Conservation (phyloP, 73 alveolate species). For the Tetrahymena elliotti region DNA sequence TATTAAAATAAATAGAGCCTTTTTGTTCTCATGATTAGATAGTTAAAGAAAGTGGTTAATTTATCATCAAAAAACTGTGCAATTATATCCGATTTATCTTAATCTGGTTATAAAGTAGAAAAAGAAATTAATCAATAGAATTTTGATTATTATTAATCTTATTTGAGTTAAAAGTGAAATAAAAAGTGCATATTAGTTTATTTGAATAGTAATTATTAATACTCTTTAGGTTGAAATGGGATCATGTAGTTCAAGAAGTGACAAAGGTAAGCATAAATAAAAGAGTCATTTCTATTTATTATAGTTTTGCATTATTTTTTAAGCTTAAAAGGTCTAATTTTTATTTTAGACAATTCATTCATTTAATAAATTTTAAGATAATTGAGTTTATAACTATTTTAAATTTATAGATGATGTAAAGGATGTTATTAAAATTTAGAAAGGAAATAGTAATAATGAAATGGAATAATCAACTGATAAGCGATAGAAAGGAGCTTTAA, state of each 20-base stretch:
- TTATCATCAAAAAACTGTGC: neutral
- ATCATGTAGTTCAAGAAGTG: neutral
- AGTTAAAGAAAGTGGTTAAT: too few species aligned
- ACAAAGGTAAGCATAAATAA: neutral
- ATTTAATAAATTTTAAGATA: neutral
- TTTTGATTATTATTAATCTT: neutral
- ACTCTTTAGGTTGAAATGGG: neutral
- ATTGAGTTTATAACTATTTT: neutral
- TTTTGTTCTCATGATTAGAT: too few species aligned
- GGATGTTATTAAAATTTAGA: neutral
- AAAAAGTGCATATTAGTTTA: neutral
- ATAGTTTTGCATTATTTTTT: too few species aligned
- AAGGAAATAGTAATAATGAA: neutral
- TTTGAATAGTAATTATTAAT: neutral
- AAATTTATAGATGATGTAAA: neutral
- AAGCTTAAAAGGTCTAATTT: neutral
- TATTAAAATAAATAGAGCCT: too few species aligned
- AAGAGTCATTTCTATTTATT: too few species aligned
- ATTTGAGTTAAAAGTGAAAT: neutral
- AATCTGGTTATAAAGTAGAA: neutral
- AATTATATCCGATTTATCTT: neutral
- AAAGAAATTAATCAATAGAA: neutral
- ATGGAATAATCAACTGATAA: neutral
- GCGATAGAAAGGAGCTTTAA: neutral
- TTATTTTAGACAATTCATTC: neutral